phyloP scores from a whole-genome alignment of 345 rosid genomes.

The Raphanus sativus region DNA sequence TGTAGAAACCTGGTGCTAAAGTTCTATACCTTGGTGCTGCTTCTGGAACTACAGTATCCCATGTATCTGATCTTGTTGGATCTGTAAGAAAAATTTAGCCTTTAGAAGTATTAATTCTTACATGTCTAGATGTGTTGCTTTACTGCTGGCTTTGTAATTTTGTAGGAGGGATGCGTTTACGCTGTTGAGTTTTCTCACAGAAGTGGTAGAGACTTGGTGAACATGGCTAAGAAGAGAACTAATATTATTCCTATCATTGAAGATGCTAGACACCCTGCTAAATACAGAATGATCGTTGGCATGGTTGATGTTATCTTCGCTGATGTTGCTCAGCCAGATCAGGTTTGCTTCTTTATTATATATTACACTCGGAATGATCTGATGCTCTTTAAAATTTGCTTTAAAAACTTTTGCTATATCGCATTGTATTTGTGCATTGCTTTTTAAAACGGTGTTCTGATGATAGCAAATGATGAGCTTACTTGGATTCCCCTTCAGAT shows the following conservation, averaged over 20 bases:
- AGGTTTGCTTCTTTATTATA: constrained; percentile 49
- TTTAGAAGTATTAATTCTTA: not conserved
- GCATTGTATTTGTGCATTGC: not conserved
- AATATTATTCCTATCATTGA: constrained; percentile 93
- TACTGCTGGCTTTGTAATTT: not conserved
- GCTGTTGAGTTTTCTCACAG: constrained; percentile 95
- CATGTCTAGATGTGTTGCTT: not conserved
- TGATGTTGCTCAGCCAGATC: constrained; percentile 99
- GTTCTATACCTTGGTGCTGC: constrained; percentile 98
- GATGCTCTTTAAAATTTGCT: no score
- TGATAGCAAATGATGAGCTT: constrained; percentile 47
- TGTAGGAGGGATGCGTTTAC: constrained; percentile 80
- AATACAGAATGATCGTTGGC: constrained; percentile 92
- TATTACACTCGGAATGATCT: not conserved
- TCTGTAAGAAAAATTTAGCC: constrained; percentile 54
- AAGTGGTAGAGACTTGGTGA: constrained; percentile 96
- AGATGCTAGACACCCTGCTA: constrained; percentile 96
- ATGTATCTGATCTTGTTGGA: constrained; percentile 93
- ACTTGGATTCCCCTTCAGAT: constrained; percentile 78
- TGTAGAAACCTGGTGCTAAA: constrained; percentile 43
- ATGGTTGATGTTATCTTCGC: constrained; percentile 99
- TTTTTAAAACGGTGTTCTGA: not conserved
- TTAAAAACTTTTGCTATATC: not conserved
- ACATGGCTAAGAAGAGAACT: constrained; percentile 97
- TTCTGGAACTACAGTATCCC: constrained; percentile 96